These are phyloP conservation scores for Aureobasidium sp. DNA, from an alignment of 2,329 filamentous ascomycete species.

Conservation along the genomic window DNA sequence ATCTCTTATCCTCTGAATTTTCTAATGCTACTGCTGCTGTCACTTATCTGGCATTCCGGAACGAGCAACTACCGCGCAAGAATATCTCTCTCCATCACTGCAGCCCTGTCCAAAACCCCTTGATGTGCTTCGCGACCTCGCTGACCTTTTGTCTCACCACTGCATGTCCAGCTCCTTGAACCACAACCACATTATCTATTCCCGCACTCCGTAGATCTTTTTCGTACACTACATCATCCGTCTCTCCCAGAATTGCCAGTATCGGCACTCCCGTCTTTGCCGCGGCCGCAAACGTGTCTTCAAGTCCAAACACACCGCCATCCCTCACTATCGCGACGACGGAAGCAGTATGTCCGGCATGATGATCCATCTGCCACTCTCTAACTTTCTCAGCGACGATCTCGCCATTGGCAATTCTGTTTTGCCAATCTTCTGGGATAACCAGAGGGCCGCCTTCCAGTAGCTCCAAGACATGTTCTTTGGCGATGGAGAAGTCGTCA, in stretches of 20 bases:
- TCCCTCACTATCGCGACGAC: constrained; percentile 44
- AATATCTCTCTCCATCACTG: too few species aligned
- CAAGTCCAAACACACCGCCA: constrained; percentile 36
- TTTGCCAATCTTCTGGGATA: constrained; percentile 40
- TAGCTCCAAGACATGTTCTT: constrained; percentile 32
- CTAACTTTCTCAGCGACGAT: constrained; percentile 43
- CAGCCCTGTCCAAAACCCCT: constrained; percentile 25
- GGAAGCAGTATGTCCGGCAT: constrained; percentile 40
- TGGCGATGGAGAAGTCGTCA: constrained; percentile 28
- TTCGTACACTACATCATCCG: constrained; percentile 22
- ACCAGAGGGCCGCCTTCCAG: constrained; percentile 40
- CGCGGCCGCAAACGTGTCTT: constrained; percentile 29
- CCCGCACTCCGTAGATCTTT: constrained; percentile 30
- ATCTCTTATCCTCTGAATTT: too few species aligned
- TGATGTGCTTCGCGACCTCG: constrained; percentile 33
- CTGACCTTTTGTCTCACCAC: constrained; percentile 33
- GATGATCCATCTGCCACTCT: constrained; percentile 43
- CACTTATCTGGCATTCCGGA: too few species aligned
- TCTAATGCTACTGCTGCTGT: too few species aligned
- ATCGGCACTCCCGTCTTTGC: constrained; percentile 19
- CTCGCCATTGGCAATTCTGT: constrained; percentile 35
- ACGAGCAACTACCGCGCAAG: too few species aligned
- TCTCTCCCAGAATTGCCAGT: constrained; percentile 3
- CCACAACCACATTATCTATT: constrained; percentile 32
- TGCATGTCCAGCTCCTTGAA: constrained; percentile 34